Evolutionary conservation across 108 stramenopile genomes (phyloP).

Genomic region (Nitzschia putrida): DNA sequence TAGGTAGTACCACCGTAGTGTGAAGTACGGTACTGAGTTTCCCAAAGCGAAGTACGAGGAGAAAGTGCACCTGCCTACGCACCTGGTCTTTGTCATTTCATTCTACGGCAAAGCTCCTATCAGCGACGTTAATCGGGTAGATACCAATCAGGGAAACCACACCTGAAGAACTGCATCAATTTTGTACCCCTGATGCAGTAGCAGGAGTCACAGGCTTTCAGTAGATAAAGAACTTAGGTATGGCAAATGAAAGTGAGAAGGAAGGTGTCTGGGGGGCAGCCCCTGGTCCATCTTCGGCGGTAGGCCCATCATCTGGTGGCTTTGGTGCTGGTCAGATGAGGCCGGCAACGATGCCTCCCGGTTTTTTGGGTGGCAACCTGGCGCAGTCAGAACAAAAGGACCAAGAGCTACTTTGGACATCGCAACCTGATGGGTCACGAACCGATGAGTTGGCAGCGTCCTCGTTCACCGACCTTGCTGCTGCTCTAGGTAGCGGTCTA

Average conservation of each 20-base stretch:
- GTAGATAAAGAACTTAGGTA: not conserved
- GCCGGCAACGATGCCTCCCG: constrained; percentile 22
- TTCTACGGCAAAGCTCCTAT: too few relatives aligned
- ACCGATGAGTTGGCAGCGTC: constrained; percentile 37
- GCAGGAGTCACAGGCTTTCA: not conserved
- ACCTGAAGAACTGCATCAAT: constrained; percentile 2
- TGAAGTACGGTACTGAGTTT: too few relatives aligned
- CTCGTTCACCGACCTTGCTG: constrained; percentile 73
- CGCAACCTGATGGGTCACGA: not conserved
- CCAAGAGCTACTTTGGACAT: not conserved
- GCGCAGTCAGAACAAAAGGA: not conserved
- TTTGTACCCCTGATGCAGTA: constrained; percentile 19
- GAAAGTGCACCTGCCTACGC: too few relatives aligned
- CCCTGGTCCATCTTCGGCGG: constrained; percentile 1
- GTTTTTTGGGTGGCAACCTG: not conserved
- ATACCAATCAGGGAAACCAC: too few relatives aligned
- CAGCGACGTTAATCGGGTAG: too few relatives aligned
- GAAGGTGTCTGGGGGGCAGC: constrained; percentile 12
- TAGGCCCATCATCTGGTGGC: not conserved
- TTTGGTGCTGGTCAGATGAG: not conserved
- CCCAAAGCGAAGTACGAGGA: too few relatives aligned
- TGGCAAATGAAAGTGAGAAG: not conserved
- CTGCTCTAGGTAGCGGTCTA: constrained; percentile 70
- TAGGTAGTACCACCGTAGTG: too few relatives aligned
- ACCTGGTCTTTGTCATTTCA: too few relatives aligned